Evolutionary conservation across 768 basidiomycete genomes (phyloP), one percentile per base, ranked within the genome.

Genomic region (Xerocomellus chrysenteron): DNA sequence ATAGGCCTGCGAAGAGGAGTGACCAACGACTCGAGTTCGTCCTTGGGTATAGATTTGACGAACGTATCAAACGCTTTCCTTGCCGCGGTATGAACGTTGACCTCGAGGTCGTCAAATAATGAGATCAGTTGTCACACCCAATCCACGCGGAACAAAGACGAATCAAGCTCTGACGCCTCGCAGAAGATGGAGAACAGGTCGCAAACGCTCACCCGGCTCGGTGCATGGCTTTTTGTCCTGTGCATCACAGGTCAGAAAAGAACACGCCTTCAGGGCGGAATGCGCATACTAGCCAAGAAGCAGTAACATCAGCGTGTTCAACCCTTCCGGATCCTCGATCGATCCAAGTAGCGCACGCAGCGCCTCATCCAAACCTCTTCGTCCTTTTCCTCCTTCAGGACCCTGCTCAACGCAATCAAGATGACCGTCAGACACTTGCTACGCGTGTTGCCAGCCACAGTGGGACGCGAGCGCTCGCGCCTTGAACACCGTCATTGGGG

Each of bases 401-500:
- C 87, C 65, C 84, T 88, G 53, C 94, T 85, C 16, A 98, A 76
- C 0, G 96, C 83, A 50, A 76, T 84, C 59, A 98, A 74, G 36
- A 98, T 90, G 24, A 85, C 78, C 4, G 82, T 87, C 47, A 98
- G 72, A 21, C 95, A 84, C 64, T 84, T 85, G 74, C 90, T 97
- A 51, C 98, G 76, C 0, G 97, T 94, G 51, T 81, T 82, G 3
- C 97, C 96, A 39, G 97, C 97, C 13, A 98, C 97, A 0, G 91
- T 90, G 14, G 0, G 94, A 88, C 3, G 87, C 89, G 11, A 98
- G 76, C 2, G 96, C 97, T 6, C 88, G 86, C 17, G 91, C 92
- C 67, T 98, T 98, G 86, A 98, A 98, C 10, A 89, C 85, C 4
- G 94, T 86, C 84, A 98, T 96, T 0, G 95, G 97, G 8, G 82